Evolutionary conservation across 208 protist species (phyloP), one percentile per base, ranked within the genome.

Genomic region (Polymyxa betae): DNA sequence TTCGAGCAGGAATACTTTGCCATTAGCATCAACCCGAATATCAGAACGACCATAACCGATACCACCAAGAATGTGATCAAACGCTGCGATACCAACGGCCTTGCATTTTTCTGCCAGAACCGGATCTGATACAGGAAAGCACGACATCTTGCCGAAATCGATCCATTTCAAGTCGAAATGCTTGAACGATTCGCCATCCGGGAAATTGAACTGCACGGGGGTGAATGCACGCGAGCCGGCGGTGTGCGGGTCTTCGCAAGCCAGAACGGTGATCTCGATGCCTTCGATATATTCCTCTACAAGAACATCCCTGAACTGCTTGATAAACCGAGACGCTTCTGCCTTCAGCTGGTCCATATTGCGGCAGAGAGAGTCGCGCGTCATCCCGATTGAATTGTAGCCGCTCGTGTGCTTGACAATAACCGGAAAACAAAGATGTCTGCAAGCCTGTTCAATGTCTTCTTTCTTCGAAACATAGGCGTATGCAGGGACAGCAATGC

Each of bases 81-180:
- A 82, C 72, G 72, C 72, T 12, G 72, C n/a, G n/a, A 43, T 43
- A 5, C 72, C 72, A 43, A 82, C 72, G 12, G 72, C 72, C 35
- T 82, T 82, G n/a, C 72, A 82, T n/a, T 82, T 82, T n/a, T 82
- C 72, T 5, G 72, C 72, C 5, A 82, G 72, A 35, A 82, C 72
- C 16, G 72, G 72, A 82, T 82, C 72, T 20, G 35, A 5, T 35
- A 82, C 16, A 35, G 72, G 72, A 35, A n/a, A 5, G 40, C 72
- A 82, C 16, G 16, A 16, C n/a, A n/a, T 82, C 72, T 82, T 35
- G 40, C 72, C 72, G 40, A 82, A 82, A 43, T 82, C 72, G 72
- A 82, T n/a, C 72, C 72, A 82, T 82, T 82, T 82, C 72, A 82
- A n/a, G 16, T 82, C 72, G n/a, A 82, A 82, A 82, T 82, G 72